Conservation (phyloP, 2,329 filamentous ascomycete genomes). For the Hypoxylon sp. region DNA sequence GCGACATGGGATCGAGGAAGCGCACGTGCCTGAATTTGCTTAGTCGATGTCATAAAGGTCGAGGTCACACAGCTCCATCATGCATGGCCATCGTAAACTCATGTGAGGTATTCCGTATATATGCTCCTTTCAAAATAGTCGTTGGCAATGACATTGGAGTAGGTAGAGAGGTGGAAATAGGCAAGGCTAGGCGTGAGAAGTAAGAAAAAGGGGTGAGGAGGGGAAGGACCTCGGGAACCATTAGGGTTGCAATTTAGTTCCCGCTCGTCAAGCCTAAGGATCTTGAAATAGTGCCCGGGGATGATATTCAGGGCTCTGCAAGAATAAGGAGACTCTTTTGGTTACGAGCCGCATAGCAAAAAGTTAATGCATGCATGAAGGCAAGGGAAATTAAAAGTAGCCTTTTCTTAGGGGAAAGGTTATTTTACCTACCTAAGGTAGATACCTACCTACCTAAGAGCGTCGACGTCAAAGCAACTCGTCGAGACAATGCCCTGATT, state of each 20-base stretch:
- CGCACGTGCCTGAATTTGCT: slow-evolving; percentile 28
- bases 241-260: slow-evolving; percentile 1
- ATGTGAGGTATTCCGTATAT: slow-evolving; percentile 12
- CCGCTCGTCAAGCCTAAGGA: not conserved
- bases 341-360: slow-evolving; percentile 11
- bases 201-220: slow-evolving; percentile 2
- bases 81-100: not conserved
- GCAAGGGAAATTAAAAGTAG: slow-evolving; percentile 36
- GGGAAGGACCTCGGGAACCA: too few relatives aligned
- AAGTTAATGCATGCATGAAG: slow-evolving; percentile 22
- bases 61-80: slow-evolving; percentile 10
- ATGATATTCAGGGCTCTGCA: slow-evolving; percentile 27
- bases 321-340: slow-evolving; percentile 34
- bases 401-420: slow-evolving; percentile 6
- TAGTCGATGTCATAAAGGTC: slow-evolving; percentile 36
- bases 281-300: slow-evolving; percentile 16
- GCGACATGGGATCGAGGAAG: slow-evolving; percentile 24
- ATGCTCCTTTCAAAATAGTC: not conserved
- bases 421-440: slow-evolving; percentile 9
- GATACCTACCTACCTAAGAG: slow-evolving; percentile 29
- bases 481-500: slow-evolving; percentile 4
- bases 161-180: not conserved
- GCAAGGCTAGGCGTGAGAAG: not conserved
- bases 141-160: not conserved
- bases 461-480: slow-evolving; percentile 12